Evolutionary conservation across 1,284 basidiomycete genomes (phyloP), one percentile per base, ranked within the genome.

Genomic region (Takashimella koratensis): DNA sequence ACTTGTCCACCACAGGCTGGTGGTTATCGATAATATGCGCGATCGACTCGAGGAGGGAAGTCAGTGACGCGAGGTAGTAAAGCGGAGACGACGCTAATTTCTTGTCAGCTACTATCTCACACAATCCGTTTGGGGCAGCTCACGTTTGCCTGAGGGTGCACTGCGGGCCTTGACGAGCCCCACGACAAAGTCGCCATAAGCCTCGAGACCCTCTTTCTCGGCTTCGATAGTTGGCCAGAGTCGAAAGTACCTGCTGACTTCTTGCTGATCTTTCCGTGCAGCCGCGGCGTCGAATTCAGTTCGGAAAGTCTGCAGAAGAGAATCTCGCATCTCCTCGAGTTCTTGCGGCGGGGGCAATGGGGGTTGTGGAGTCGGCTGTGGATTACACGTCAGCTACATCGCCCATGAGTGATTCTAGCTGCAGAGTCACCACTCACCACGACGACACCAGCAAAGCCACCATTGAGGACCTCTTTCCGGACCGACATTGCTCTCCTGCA

Each of bases 1-100:
- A 96, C 74, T 95, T 95, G 72, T 98, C 94, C 0, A 99, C 95
- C 1, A 98, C 85, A 1, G 93, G 90, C 67, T 96, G 93, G 71
- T 99, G 96, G 69, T 97, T 93, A 66, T 95, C 93, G 41, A 98
- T 86, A 57, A 99, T 92, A 78, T 90, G 84, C 1, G 95, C 96
- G 43, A 98, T 87, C 51, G 88, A 88, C 76, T 99, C 96, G 62
- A 98, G 94, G 0, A 99, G 81, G 1, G 87, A 86, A 0, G 93
- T 97, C 49, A 97, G 77, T 3, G 85, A 81, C 3, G 88, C 85
- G 57, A 94, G 84, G 71, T 91, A 95, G 76, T 93, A 94, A 21
- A 91, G 76, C 0, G 92, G 87, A 0, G 90, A 93, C 11, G 90
- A 91, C 1, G 87, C 90, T 94, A 71, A 59, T 42, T 22, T 19